Evolutionary conservation across 805 yeast species (phyloP).

Genomic region (Martiniozyma abietophila): DNA sequence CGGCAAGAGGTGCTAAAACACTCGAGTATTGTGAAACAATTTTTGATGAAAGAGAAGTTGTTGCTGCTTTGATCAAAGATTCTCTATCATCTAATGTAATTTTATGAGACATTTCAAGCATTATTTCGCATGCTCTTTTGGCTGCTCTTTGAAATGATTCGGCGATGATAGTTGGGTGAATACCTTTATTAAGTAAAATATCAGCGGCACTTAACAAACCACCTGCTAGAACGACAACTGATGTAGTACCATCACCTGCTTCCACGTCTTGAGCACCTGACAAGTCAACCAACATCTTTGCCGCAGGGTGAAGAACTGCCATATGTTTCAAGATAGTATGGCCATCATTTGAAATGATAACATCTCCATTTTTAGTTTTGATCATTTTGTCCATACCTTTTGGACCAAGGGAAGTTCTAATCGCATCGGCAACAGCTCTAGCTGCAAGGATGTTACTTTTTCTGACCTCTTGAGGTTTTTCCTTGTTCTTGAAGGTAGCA

Average conservation of each 20-base stretch:
- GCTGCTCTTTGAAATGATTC: constrained; percentile 92
- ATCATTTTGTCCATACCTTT: constrained; percentile 99
- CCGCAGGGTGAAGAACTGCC: constrained; percentile 99
- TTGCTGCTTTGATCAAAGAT: constrained; percentile 81
- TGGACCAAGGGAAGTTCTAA: constrained; percentile 93
- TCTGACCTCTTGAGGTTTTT: constrained; percentile 92
- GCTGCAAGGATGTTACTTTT: constrained; percentile 86
- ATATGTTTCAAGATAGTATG: constrained; percentile 93
- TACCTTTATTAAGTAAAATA: constrained; percentile 75
- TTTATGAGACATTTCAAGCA: constrained; percentile 76
- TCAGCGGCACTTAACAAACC: constrained; percentile 94
- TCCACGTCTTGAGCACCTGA: constrained; percentile 97
- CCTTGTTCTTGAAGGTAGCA: constrained; percentile 86
- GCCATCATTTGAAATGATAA: constrained; percentile 95
- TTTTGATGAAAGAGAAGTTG: constrained; percentile 89
- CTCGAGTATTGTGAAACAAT: constrained; percentile 90
- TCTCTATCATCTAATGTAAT: constrained; percentile 75
- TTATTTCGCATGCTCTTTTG: constrained; percentile 66
- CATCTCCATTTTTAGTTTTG: constrained; percentile 85
- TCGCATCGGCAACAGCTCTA: constrained; percentile 90
- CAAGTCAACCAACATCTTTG: constrained; percentile 91
- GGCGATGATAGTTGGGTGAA: constrained; percentile 92
- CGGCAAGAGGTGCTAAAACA: constrained; percentile 85
- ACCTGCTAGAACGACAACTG: constrained; percentile 93
- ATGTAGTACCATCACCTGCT: constrained; percentile 99